phyloP scores from a whole-genome alignment of 2,329 filamentous ascomycete genomes.

The Fusarium sulawesiense region DNA sequence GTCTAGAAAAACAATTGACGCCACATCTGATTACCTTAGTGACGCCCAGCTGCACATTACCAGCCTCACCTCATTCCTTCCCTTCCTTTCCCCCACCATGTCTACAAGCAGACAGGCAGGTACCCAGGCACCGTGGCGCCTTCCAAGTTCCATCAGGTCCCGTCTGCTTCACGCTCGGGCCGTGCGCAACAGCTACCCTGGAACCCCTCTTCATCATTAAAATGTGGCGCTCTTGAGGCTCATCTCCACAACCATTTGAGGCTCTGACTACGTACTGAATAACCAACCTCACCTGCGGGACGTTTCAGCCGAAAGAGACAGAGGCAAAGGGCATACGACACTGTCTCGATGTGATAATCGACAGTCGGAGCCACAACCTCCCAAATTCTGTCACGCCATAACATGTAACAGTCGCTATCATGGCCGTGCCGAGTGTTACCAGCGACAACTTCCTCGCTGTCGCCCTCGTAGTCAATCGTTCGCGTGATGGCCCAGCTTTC shows the following conservation, averaged over 20 bases:
- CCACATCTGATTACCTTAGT: not conserved
- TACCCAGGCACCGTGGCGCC: not conserved
- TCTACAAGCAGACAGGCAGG: not conserved
- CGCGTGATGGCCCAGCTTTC: conserved; percentile 81
- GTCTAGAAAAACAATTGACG: not conserved
- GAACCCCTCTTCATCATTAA: not conserved
- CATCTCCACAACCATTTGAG: conserved; percentile 29
- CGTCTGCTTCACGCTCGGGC: not conserved
- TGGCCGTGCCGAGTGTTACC: conserved; percentile 63
- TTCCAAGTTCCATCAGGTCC: not conserved
- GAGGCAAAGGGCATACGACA: not conserved
- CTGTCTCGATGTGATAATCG: conserved; percentile 2
- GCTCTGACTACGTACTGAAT: conserved; percentile 23
- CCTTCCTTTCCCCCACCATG: not conserved
- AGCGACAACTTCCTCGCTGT: conserved; percentile 73
- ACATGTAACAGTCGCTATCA: conserved; percentile 40
- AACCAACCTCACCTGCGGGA: conserved; percentile 13
- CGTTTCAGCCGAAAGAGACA: not conserved
- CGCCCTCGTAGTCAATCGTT: conserved; percentile 78
- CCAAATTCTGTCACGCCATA: conserved; percentile 4
- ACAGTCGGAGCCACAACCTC: not conserved
- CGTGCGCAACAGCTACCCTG: not conserved
- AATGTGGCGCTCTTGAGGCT: conserved; percentile 37
- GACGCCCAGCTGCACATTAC: not conserved
- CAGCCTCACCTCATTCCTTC: conserved; percentile 10